Evolutionary conservation across 176 grass and related monocot species (phyloP).

Genomic region (Cenchrus fungigraminus): DNA sequence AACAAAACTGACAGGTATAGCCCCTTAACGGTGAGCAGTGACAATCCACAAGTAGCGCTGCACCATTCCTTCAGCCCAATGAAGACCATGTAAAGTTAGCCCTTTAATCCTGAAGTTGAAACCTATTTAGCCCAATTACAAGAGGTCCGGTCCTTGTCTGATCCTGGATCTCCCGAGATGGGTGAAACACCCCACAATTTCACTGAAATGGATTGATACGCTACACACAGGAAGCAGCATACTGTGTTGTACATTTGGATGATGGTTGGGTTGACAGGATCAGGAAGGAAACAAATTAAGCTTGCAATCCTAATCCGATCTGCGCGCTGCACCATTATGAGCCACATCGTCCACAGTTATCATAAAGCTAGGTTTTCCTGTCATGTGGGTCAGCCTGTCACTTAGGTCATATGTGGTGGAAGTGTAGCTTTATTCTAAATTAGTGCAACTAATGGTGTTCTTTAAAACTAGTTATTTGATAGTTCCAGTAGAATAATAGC

Average conservation of each 20-base stretch:
- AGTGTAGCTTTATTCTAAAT: not conserved
- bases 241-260: too few relatives aligned
- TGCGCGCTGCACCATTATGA: not conserved
- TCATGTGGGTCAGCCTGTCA: not conserved
- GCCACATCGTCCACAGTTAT: not conserved
- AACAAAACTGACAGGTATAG: too few relatives aligned
- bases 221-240: too few relatives aligned
- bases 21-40: too few relatives aligned
- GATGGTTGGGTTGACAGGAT: not conserved
- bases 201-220: too few relatives aligned
- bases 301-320: not conserved
- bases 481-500: not conserved
- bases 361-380: slow-evolving; percentile 1
- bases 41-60: too few relatives aligned
- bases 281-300: not conserved
- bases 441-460: not conserved
- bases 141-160: too few relatives aligned
- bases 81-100: not conserved
- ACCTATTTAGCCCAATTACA: not conserved
- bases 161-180: too few relatives aligned
- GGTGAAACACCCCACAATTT: too few relatives aligned
- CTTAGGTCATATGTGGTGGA: not conserved
- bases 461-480: not conserved
- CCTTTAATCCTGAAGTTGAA: not conserved
- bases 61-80: not conserved